These are phyloP conservation scores for Lithohypha guttulata DNA, from an alignment of 2,329 filamentous ascomycete species.

Conservation along the genomic window DNA sequence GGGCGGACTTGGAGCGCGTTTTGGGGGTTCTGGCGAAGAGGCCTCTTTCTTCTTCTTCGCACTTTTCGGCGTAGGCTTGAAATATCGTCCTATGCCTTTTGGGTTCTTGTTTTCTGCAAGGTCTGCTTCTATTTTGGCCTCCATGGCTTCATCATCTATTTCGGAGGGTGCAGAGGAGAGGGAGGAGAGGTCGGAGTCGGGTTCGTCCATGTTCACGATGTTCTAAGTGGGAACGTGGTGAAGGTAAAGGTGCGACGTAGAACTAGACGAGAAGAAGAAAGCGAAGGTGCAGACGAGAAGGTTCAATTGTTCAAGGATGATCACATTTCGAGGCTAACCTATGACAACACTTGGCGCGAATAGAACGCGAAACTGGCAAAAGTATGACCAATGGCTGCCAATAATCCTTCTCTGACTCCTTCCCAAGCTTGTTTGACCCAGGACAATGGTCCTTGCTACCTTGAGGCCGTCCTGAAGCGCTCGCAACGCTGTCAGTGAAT, in stretches of 20 bases:
- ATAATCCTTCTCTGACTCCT: neutral
- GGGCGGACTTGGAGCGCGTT: conserved; percentile 75
- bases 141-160: conserved; percentile 47
- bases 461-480: neutral
- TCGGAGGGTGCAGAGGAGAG: conserved; percentile 49
- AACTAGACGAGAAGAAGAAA: conserved; percentile 23
- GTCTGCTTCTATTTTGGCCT: conserved; percentile 24
- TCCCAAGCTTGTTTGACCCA: neutral
- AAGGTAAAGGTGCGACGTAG: neutral
- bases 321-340: conserved; percentile 8
- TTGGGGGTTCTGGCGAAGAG: conserved; percentile 56
- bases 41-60: conserved; percentile 35
- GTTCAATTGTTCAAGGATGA: conserved; percentile 6
- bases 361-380: neutral
- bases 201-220: conserved; percentile 17
- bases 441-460: neutral
- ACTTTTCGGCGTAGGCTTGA: conserved; percentile 31
- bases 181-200: conserved; percentile 47
- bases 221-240: neutral
- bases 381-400: neutral
- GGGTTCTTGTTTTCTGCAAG: conserved; percentile 24
- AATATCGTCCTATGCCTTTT: conserved; percentile 37
- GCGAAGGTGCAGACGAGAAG: neutral
- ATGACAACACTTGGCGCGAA: conserved; percentile 9
- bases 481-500: neutral